Evolutionary conservation across 352 stramenopile species (phyloP).

Genomic region (Phytopythium kandeliae): DNA sequence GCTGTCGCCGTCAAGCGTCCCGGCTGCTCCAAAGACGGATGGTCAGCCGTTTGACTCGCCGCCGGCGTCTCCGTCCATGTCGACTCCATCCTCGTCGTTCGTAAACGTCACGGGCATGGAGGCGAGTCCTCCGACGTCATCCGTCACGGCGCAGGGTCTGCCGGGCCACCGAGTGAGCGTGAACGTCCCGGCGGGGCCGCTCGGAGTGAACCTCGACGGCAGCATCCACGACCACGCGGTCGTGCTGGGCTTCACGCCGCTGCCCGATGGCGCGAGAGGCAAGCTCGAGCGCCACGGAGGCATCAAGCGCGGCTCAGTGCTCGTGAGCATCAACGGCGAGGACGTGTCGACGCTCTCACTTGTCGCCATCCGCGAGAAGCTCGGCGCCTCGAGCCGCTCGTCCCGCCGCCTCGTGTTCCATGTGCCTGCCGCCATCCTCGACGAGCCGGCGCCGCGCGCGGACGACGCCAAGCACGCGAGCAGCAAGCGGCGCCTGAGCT

Average conservation of each 20-base stretch:
- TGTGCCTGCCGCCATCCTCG: constrained; percentile 16
- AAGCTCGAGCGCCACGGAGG: constrained; percentile 46
- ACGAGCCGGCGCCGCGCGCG: not conserved
- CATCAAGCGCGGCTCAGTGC: constrained; percentile 41
- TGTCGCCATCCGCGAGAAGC: constrained; percentile 27
- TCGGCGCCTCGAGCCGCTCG: constrained; percentile 29
- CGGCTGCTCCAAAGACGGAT: not conserved
- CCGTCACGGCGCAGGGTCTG: constrained; percentile 6
- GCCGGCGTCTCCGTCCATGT: not conserved
- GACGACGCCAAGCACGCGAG: constrained; percentile 3
- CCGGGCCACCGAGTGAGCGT: constrained; percentile 20
- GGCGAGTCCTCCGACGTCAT: constrained; percentile 1
- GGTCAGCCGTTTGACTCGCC: not conserved
- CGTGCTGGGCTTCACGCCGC: constrained; percentile 55
- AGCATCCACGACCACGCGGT: constrained; percentile 38
- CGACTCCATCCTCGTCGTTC: constrained; percentile 2
- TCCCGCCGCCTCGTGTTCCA: constrained; percentile 46
- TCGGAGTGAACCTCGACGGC: constrained; percentile 65
- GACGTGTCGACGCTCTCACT: constrained; percentile 44
- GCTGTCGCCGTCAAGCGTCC: constrained; percentile 1
- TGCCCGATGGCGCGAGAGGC: constrained; percentile 49
- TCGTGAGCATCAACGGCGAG: constrained; percentile 65
- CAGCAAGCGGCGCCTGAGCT: constrained; percentile 11
- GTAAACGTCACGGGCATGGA: constrained; percentile 23
- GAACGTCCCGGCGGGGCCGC: constrained; percentile 44